These are phyloP conservation scores for Allium fistulosum DNA, from an alignment of 106 monocot genomes.

Conservation along the genomic window DNA sequence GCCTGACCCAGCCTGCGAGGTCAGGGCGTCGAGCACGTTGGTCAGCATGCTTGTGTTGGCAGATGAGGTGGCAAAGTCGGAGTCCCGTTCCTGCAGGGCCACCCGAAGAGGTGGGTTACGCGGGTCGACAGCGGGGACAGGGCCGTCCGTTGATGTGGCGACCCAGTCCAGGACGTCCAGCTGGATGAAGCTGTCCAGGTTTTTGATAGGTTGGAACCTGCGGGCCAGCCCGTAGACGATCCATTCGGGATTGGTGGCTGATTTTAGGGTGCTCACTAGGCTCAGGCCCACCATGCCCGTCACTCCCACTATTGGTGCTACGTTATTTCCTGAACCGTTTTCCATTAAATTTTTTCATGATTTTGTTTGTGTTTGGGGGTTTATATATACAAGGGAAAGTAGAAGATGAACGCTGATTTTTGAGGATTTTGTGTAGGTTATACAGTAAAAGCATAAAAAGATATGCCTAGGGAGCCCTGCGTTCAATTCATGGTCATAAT, in stretches of 20 bases:
- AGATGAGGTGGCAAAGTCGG: background rate
- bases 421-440: too few species aligned
- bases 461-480: too few species aligned
- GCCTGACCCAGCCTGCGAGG: background rate
- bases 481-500: too few species aligned
- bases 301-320: constrained; percentile 2
- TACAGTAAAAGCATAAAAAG: too few species aligned
- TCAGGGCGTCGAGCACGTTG: constrained; percentile 15
- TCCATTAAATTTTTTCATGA: background rate
- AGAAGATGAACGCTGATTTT: too few species aligned
- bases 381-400: too few species aligned
- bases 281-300: constrained; percentile 10
- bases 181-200: constrained; percentile 4
- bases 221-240: constrained; percentile 9
- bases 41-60: constrained; percentile 14
- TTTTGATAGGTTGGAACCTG: background rate
- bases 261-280: constrained; percentile 1
- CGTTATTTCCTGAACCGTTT: background rate
- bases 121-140: constrained; percentile 1
- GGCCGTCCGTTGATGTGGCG: background rate
- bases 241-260: background rate
- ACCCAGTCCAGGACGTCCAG: constrained; percentile 6
- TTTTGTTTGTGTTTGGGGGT: too few species aligned
- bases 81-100: background rate
- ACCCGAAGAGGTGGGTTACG: constrained; percentile 22